These are phyloP conservation scores for Colletotrichum simmondsii DNA, from an alignment of 2,329 filamentous ascomycete species.

Conservation along the genomic window DNA sequence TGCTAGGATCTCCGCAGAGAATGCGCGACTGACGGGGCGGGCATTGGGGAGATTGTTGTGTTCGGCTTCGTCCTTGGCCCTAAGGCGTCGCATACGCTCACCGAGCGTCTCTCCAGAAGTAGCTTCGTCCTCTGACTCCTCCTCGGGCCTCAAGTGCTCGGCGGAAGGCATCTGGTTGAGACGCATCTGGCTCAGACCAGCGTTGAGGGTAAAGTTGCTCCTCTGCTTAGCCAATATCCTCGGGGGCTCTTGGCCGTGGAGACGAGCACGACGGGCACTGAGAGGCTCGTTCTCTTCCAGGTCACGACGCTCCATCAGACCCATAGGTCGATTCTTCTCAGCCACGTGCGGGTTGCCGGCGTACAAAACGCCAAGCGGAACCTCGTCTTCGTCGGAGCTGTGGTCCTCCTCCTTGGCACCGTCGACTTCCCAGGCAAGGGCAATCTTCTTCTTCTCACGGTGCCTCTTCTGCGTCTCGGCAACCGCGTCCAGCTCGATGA, in stretches of 20 bases:
- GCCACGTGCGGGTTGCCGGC: constrained; percentile 68
- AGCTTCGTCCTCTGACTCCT: constrained; percentile 54
- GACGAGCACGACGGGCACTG: constrained; percentile 78
- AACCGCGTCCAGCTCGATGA: constrained; percentile 90
- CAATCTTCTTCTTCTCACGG: constrained; percentile 79
- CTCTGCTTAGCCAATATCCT: constrained; percentile 50
- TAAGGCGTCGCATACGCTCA: constrained; percentile 73
- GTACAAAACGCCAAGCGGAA: constrained; percentile 86
- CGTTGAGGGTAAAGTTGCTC: constrained; percentile 56
- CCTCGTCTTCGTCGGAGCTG: constrained; percentile 79
- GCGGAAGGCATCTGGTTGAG: constrained; percentile 39
- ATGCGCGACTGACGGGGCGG: constrained; percentile 72
- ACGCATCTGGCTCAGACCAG: constrained; percentile 39
- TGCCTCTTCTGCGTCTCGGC: constrained; percentile 84
- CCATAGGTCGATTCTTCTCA: constrained; percentile 73
- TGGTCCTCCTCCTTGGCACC: constrained; percentile 56
- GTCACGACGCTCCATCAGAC: constrained; percentile 82
- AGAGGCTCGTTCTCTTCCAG: constrained; percentile 94
- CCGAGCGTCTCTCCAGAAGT: constrained; percentile 71
- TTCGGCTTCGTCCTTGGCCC: constrained; percentile 61
- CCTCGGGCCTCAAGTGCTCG: constrained; percentile 37
- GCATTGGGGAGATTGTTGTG: constrained; percentile 60
- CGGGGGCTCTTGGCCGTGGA: constrained; percentile 70
- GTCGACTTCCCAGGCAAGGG: constrained; percentile 87
- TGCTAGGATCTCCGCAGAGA: constrained; percentile 75